A percentile compares a stretch with the other conserved stretches of the same genome.
These are phyloP conservation scores for Stachybotrys chartarum DNA, from an alignment of 2,329 filamentous ascomycete species.

Conservation along the genomic window DNA sequence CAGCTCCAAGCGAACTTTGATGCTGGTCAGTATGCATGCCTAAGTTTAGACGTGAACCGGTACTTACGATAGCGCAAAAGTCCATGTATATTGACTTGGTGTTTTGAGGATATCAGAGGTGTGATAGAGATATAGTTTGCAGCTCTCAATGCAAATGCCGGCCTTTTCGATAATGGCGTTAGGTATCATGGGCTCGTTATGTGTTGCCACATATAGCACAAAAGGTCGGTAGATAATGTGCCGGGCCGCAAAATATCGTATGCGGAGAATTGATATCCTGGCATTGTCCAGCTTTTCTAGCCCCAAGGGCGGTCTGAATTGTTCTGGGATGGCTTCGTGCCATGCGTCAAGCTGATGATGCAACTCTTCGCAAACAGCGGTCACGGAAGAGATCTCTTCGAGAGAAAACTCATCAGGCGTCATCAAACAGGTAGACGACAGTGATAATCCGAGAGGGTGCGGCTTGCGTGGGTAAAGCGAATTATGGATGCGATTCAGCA, in stretches of 20 bases:
- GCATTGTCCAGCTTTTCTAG: constrained; percentile 12
- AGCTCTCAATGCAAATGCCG: constrained; percentile 21
- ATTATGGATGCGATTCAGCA: constrained; percentile 25
- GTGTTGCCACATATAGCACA: constrained; percentile 18
- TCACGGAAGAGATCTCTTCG: constrained; percentile 18
- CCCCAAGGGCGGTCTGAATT: constrained; percentile 15
- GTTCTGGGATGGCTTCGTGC: constrained; percentile 23
- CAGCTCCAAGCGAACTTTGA: constrained; percentile 19
- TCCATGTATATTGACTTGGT: constrained; percentile 26
- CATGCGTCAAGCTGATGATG: constrained; percentile 21
- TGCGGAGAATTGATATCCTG: constrained; percentile 17
- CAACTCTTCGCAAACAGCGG: constrained; percentile 19
- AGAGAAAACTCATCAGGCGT: constrained; percentile 17
- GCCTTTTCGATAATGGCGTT: constrained; percentile 19
- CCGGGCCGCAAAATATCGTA: constrained; percentile 22
- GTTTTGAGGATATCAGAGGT: constrained; percentile 16
- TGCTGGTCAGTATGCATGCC: neutral
- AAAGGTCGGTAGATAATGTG: constrained; percentile 26
- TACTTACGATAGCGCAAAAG: constrained; percentile 22
- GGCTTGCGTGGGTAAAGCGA: constrained; percentile 20
- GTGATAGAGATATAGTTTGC: constrained; percentile 19
- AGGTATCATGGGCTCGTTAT: constrained; percentile 7
- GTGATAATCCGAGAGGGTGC: constrained; percentile 8
- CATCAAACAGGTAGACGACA: constrained; percentile 15
- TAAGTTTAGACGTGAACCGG: neutral